phyloP scores from a whole-genome alignment of 768 basidiomycete genomes.

The Suillus hirtellus region DNA sequence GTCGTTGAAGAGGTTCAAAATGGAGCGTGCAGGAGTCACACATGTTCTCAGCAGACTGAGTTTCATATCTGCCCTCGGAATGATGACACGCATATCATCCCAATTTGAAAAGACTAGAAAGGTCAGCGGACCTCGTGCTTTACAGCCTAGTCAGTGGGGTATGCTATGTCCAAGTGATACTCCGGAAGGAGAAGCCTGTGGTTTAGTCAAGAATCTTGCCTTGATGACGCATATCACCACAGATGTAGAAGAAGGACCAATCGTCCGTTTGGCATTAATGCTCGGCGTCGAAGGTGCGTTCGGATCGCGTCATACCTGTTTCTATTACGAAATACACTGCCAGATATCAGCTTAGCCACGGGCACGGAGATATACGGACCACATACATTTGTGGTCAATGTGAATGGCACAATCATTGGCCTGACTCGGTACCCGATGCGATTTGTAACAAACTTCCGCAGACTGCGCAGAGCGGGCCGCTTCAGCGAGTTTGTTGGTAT shows the following conservation, averaged over 20 bases:
- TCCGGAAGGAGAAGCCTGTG: conserved; percentile 99
- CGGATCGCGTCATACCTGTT: conserved; percentile 13
- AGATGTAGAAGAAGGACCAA: conserved; percentile 95
- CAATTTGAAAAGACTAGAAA: conserved; percentile 99
- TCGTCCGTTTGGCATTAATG: conserved; percentile 86
- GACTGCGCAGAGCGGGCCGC: conserved; percentile 85
- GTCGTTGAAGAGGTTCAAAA: conserved; percentile 98
- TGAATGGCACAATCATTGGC: conserved; percentile 95
- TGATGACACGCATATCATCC: conserved; percentile 99
- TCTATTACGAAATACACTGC: conserved; percentile 17
- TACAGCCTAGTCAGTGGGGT: conserved; percentile 99
- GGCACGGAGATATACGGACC: conserved; percentile 96
- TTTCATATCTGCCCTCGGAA: conserved; percentile 96
- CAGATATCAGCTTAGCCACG: conserved; percentile 88
- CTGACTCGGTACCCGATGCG: conserved; percentile 81
- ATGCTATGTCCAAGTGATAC: conserved; percentile 98
- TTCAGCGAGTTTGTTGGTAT: conserved; percentile 96
- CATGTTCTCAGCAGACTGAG: conserved; percentile 94
- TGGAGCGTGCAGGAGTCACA: conserved; percentile 98
- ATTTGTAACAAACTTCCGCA: conserved; percentile 90
- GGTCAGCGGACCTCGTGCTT: conserved; percentile 93
- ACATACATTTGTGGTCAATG: conserved; percentile 91
- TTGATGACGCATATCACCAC: conserved; percentile 99
- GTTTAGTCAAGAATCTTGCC: conserved; percentile 96
- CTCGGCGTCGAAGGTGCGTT: conserved; percentile 92